phyloP scores from a whole-genome alignment of 1,284 basidiomycete species.

The Taiwanofungus camphoratus region DNA sequence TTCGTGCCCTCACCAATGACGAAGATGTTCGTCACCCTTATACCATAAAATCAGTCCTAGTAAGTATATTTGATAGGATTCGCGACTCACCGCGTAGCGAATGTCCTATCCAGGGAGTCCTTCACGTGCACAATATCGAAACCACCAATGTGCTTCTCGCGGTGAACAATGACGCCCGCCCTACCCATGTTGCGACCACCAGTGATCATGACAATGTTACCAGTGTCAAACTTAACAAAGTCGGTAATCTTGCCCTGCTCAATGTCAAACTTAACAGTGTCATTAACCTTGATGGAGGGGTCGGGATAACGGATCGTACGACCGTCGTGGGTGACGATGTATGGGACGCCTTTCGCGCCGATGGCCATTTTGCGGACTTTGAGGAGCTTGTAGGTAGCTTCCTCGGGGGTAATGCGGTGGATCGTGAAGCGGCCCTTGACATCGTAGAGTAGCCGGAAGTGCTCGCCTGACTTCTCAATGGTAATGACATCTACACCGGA shows the following conservation, averaged over 20 bases:
- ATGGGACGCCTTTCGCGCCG: conserved; percentile 91
- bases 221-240: conserved; percentile 94
- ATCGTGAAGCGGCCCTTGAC: conserved; percentile 99
- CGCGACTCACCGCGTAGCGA: conserved; percentile 82
- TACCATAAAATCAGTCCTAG: conserved; percentile 5
- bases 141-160: conserved; percentile 96
- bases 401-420: conserved; percentile 98
- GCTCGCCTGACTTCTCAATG: conserved; percentile 98
- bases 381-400: conserved; percentile 96
- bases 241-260: conserved; percentile 94
- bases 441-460: conserved; percentile 99
- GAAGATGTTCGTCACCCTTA: conserved; percentile 94
- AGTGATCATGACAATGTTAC: conserved; percentile 97
- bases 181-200: conserved; percentile 99
- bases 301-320: conserved; percentile 99
- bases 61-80: neutral
- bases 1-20: conserved; percentile 95
- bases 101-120: conserved; percentile 92
- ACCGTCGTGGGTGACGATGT: conserved; percentile 98
- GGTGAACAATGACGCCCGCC: conserved; percentile 91
- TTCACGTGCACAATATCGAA: conserved; percentile 98
- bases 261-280: conserved; percentile 97
- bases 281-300: conserved; percentile 93
- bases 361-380: conserved; percentile 94
- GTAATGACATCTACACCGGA: conserved; percentile 78